phyloP scores from a whole-genome alignment of 345 rosid species.

The Anastatica hierochuntica region DNA sequence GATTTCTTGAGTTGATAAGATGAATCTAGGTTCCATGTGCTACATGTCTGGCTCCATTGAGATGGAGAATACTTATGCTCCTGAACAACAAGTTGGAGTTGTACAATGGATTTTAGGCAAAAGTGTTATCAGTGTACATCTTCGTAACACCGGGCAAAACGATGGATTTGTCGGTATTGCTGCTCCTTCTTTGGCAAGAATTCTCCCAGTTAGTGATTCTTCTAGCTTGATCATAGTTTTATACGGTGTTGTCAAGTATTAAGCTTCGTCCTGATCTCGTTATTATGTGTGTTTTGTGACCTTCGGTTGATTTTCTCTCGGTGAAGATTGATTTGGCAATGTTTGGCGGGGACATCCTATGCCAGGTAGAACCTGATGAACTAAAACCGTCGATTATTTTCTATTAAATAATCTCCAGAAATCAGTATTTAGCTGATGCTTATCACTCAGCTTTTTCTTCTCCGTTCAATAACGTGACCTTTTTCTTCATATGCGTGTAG shows the following conservation, averaged over 20 bases:
- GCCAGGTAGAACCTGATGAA: conserved; percentile 56
- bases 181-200: conserved; percentile 92
- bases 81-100: conserved; percentile 85
- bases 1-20: background rate
- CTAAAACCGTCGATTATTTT: too few relatives aligned
- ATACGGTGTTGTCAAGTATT: background rate
- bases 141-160: conserved; percentile 53
- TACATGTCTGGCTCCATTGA: conserved; percentile 90
- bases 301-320: conserved; percentile 5
- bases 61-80: conserved; percentile 77
- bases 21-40: conserved; percentile 68
- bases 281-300: background rate
- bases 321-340: conserved; percentile 76
- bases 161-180: conserved; percentile 94
- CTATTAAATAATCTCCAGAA: too few relatives aligned
- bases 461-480: background rate
- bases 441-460: background rate
- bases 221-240: too few relatives aligned
- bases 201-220: conserved; percentile 76
- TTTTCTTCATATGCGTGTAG: conserved; percentile 42
- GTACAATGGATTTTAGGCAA: conserved; percentile 97
- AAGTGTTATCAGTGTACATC: conserved; percentile 58
- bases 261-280: background rate
- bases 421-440: background rate
- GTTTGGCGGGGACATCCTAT: conserved; percentile 89